These are phyloP conservation scores for Paramecium octaurelia DNA, from an alignment of 73 alveolate genomes.

Conservation along the genomic window DNA sequence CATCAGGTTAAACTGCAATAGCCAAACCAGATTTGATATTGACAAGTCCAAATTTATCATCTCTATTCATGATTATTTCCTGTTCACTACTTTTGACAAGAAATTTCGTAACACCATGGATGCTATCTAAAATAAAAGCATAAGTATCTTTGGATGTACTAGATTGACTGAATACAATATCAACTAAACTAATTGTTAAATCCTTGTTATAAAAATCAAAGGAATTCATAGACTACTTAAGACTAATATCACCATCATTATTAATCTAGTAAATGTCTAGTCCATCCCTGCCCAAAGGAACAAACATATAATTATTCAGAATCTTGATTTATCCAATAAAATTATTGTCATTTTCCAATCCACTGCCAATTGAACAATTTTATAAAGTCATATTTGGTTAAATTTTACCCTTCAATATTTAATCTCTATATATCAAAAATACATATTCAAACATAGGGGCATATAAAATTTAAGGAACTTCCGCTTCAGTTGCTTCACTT, in stretches of 20 bases:
- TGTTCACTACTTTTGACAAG: background rate
- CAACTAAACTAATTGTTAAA: background rate
- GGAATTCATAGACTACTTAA: background rate
- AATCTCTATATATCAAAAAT: background rate
- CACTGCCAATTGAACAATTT: background rate
- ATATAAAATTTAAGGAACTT: background rate
- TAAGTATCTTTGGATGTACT: background rate
- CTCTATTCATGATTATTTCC: background rate
- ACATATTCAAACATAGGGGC: background rate
- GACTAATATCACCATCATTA: background rate
- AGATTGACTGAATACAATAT: background rate
- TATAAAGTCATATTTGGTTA: background rate
- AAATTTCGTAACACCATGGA: background rate
- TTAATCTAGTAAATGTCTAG: background rate
- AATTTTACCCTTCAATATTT: background rate
- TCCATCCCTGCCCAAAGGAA: constrained; percentile 32
- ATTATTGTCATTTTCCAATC: constrained; percentile 19
- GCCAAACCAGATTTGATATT: background rate
- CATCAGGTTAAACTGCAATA: background rate
- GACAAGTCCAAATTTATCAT: background rate
- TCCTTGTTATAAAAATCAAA: background rate
- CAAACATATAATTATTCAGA: background rate
- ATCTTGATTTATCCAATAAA: background rate
- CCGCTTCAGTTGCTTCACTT: background rate
- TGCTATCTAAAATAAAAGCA: background rate